phyloP scores from a whole-genome alignment of 768 basidiomycete genomes.

The Pholiota microspora region DNA sequence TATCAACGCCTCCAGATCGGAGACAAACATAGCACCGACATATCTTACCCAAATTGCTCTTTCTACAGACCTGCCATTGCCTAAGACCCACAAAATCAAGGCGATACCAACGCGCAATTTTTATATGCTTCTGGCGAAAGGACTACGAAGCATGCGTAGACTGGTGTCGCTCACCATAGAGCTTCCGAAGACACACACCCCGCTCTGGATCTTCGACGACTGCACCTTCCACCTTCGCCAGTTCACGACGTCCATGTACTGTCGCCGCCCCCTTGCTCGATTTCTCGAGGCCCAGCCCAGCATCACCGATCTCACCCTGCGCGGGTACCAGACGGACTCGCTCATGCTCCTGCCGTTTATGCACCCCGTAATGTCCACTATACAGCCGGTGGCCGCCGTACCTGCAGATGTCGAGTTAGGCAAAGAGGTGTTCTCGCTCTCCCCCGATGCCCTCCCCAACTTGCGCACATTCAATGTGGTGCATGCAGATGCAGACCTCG shows the following conservation, averaged over 20 bases:
- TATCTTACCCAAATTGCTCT: too few relatives aligned
- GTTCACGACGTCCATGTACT: conserved; percentile 58
- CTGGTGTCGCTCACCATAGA: conserved; percentile 50
- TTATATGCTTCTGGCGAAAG: conserved; percentile 46
- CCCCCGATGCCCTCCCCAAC: conserved; percentile 41
- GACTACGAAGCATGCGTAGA: conserved; percentile 35
- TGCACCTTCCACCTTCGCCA: conserved; percentile 43
- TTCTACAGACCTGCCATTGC: too few relatives aligned
- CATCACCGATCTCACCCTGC: conserved; percentile 52
- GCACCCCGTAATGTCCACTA: conserved; percentile 4
- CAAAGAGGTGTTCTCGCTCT: conserved; percentile 31
- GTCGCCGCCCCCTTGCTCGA: conserved; percentile 40
- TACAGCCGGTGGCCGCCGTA: too few relatives aligned
- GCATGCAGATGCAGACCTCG: conserved; percentile 44
- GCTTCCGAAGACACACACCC: conserved; percentile 37
- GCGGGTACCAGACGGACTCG: conserved; percentile 43
- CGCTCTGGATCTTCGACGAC: conserved; percentile 48
- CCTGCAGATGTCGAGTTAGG: conserved; percentile 1
- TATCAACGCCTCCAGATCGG: conserved; percentile 28
- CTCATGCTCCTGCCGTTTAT: conserved; percentile 17
- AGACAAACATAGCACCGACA: background rate
- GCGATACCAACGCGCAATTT: conserved; percentile 43
- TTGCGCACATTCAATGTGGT: conserved; percentile 52
- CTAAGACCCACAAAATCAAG: too few relatives aligned
- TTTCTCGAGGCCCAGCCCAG: conserved; percentile 51